Base-by-base conservation (phyloP, 306 rosid genomes). In the Malus sieversii region DNA sequence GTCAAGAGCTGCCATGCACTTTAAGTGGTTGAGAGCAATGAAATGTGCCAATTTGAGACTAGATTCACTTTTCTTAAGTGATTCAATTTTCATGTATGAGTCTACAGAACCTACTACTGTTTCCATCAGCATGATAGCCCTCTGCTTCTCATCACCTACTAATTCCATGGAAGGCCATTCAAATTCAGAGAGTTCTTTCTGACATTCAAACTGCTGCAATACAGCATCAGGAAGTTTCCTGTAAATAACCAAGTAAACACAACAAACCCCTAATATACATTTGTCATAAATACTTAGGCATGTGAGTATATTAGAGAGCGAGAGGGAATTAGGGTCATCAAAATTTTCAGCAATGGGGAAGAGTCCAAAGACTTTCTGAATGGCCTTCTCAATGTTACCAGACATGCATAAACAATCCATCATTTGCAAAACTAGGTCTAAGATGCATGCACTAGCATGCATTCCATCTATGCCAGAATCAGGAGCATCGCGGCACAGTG, bases 401-500 rank as follows among this genome's bases (percentile, higher is more conserved):
- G 98, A 90, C 90, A 90, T 90, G 86, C 97, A 86, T 64, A 90
- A 81, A 80, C 92, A 92, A 70, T 90, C 89, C 73, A 91, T 68
- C 98, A 86, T 92, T 87, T 92, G 98, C 85, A 95, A 84, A 87
- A 87, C 83, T 76, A 95, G 85, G 89, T 95, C 98, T 75, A 92
- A 83, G 86, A 92, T 86, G 87, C 91, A 85, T 71, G 97, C 86
- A 82, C 98, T 95, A 60, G 83, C 85, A 76, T 85, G 72, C 33
- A 67, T 53, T 75, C 83, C 68, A 74, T 88, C 91, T 79, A 71
- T 70, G 44, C 72, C 82, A 77, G 78, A 76, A 81, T 85, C 77
- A 72, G 90, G 75, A 60, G 84, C 82, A 77, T 77, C 78, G 79
- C 51, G 71, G 82, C 90, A 90, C 77, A 95, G 96, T 4, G 86